Evolutionary conservation across 2,329 filamentous ascomycete genomes (phyloP).

Genomic region (Proliferodiscus dingleyae): DNA sequence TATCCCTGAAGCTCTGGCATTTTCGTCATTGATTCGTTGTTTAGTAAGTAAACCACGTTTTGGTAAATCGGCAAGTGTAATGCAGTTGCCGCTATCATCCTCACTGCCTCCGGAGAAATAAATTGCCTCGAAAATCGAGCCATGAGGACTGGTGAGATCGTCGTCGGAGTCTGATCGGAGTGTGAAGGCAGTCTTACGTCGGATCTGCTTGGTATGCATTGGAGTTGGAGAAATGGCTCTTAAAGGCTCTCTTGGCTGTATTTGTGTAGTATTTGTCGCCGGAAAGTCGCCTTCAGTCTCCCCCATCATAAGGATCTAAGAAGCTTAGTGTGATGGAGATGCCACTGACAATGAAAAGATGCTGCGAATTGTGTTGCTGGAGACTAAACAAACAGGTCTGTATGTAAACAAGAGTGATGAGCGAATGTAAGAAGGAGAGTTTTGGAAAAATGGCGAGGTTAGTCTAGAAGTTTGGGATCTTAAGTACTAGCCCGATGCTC

Average conservation of each 20-base stretch:
- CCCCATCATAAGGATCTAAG: conserved; percentile 23
- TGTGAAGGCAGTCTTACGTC: conserved; percentile 29
- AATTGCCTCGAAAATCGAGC: conserved; percentile 36
- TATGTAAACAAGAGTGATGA: conserved; percentile 1
- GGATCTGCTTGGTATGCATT: conserved; percentile 23
- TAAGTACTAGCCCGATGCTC: conserved; percentile 4
- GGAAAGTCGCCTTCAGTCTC: conserved; percentile 11
- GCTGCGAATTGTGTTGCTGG: not conserved
- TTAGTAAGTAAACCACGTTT: conserved; percentile 3
- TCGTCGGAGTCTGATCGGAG: conserved; percentile 34
- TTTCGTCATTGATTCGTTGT: conserved; percentile 14
- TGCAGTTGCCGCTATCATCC: conserved; percentile 22
- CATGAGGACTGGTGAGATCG: conserved; percentile 33
- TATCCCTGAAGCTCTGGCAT: conserved; percentile 1
- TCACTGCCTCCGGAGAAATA: conserved; percentile 32
- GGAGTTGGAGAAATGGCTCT: conserved; percentile 14
- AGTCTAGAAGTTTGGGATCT: conserved; percentile 1
- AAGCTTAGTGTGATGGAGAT: not conserved
- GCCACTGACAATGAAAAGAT: conserved; percentile 6
- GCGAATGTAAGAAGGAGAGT: conserved; percentile 3
- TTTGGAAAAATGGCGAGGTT: conserved; percentile 2
- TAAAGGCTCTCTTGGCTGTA: conserved; percentile 16
- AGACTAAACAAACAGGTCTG: conserved; percentile 4
- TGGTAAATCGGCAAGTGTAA: conserved; percentile 14
- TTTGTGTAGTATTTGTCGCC: conserved; percentile 1